Evolutionary conservation across 805 yeast species (phyloP), one percentile per base, ranked within the genome.

Genomic region (Candida yuanshanica): DNA sequence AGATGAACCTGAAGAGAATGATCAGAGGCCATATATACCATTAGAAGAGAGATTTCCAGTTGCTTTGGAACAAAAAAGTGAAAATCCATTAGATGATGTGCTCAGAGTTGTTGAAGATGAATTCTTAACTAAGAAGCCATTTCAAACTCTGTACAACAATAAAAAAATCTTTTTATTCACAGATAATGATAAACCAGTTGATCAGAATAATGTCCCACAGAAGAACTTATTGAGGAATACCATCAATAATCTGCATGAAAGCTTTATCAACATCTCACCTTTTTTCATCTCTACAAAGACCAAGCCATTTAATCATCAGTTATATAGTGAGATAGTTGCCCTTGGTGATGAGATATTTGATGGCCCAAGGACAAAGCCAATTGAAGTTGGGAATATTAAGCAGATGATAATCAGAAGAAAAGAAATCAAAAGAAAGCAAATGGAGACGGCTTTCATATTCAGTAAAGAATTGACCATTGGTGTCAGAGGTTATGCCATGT

Each of bases 91-190:
- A 38, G 68, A 61, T 25, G 59, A 60, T 7, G 66, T 81, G 8
- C 65, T 88, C 35, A 68, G 66, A 25, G 65, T 66, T 18, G 61
- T 81, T 8, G 72, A 77, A 40, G 81, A 77, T 39, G 81, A 79
- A 44, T 79, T 83, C 46, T 53, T 64, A 13, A 56, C 65, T 27
- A 58, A 60, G 5, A 65, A 65, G 14, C 58, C 58, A 12, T 63
- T 54, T 26, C 74, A 71, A 32, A 66, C 63, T 38, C 55, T 58
- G 20, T 81, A 71, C 56, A 75, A 76, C 37, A 70, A 70, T 34
- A 76, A 74, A 48, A 79, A 83, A 51, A 62, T 86, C 4, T 73
- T 87, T 48, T 63, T 88, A 55, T 76, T 89, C 53, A 86, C 96
- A 0, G 83, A 81, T 55, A 79, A 82, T 56, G 93, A 83, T 49